Percentiles rank a stretch among this genome's conserved stretches.
These are phyloP conservation scores for Trypanosoma vivax DNA, from an alignment of 208 protist species.

Conservation along the genomic window DNA sequence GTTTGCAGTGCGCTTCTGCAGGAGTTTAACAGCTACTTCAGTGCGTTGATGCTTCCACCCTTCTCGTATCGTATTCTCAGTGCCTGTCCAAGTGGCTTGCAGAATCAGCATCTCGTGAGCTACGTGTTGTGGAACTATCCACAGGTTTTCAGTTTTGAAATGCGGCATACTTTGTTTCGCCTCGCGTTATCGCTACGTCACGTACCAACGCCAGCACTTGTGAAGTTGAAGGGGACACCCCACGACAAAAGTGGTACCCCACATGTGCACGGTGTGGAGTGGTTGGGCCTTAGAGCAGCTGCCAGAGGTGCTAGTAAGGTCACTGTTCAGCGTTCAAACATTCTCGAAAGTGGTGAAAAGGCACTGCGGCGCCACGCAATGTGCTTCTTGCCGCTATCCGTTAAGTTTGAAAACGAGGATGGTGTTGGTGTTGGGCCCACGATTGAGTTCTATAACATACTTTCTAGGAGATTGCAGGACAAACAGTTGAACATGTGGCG, in stretches of 20 bases:
- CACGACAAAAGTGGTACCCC: neutral
- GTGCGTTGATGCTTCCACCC: conserved; percentile 53
- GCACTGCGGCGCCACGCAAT: conserved; percentile 35
- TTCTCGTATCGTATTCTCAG: conserved; percentile 22
- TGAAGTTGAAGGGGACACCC: conserved; percentile 6
- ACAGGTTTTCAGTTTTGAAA: conserved; percentile 51
- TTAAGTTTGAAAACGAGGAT: conserved; percentile 71
- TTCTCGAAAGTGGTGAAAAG: conserved; percentile 33
- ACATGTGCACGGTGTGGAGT: conserved; percentile 39
- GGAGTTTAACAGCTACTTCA: conserved; percentile 50
- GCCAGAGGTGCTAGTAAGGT: conserved; percentile 30
- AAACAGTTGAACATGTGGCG: conserved; percentile 40
- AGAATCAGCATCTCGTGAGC: conserved; percentile 31
- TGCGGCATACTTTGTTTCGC: conserved; percentile 50
- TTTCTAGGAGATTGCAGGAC: conserved; percentile 36
- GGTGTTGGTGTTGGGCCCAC: conserved; percentile 76
- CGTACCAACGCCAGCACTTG: conserved; percentile 7
- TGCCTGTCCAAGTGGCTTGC: neutral
- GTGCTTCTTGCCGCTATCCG: conserved; percentile 56
- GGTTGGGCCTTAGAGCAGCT: conserved; percentile 21
- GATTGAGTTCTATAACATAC: conserved; percentile 68
- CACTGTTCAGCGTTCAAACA: conserved; percentile 28
- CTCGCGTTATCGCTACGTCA: conserved; percentile 49
- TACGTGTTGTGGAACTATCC: conserved; percentile 69
- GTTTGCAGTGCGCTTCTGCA: conserved; percentile 68